Base-by-base conservation (phyloP, 192 early-diverging fungal genomes). In the Coemansia sp. region DNA sequence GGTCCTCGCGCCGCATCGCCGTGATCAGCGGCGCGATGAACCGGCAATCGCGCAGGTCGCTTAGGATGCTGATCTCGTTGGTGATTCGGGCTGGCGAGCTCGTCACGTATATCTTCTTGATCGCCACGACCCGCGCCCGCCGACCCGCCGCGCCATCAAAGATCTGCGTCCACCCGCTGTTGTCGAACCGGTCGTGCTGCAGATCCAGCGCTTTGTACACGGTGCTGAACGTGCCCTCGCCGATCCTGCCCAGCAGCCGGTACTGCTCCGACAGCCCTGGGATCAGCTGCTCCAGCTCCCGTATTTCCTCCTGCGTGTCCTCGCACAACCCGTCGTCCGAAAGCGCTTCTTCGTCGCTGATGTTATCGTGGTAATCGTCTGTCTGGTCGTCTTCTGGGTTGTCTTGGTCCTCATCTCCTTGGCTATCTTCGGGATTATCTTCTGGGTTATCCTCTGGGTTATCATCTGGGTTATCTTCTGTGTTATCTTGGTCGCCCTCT, bases 131-230 rank as follows among this genome's bases (percentile, higher is more conserved):
- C 8, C 71, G 65, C 5, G 76, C 65, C 2, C 66, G 67, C 0
- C 64, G 67, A 4, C 14, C 27, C 0, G 48, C 27, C n/a, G 14
- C 35, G 35, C 35, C 35, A 16, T 64, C 51, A 38, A 76, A 73
- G 6, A 70, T 73, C 64, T 80, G 70, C 16, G 82, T 84, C 86
- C 89, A 90, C 25, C 68, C 62, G 30, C 69, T 58, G 64, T 95
- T 94, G 44, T 91, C 85, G 64, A 89, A 92, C 10, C 66, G 53
- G 7, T 86, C 75, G 60, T 93, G 85, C 28, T 84, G 69, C 9
- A 90, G 61, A 58, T 98, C 93, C 12, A 92, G 62, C 3, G 94
- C 93, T 64, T 90, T 93, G 77, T 95, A 98, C 3, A 98, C 95
- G 0, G 88, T 87, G 63, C 89, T 91, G 62, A 95, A 98, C 0